These are phyloP conservation scores for Drechslerella dactyloides DNA, from an alignment of 2,329 filamentous ascomycete genomes.

Conservation along the genomic window DNA sequence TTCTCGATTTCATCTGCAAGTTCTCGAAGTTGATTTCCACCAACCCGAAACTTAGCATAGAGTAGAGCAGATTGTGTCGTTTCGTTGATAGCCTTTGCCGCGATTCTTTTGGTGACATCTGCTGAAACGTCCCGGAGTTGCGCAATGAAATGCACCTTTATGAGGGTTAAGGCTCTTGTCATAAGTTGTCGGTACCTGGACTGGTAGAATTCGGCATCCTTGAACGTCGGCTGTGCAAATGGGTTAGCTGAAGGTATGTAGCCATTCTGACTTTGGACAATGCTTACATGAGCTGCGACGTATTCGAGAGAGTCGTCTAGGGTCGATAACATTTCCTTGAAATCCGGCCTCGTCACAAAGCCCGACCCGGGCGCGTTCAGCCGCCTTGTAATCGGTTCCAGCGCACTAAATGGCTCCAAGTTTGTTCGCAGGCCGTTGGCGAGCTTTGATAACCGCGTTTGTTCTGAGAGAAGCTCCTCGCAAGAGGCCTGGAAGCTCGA, in stretches of 20 bases:
- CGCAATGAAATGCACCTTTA: constrained; percentile 70
- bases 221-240: constrained; percentile 50
- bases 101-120: constrained; percentile 66
- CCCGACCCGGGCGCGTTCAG: constrained; percentile 91
- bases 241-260: neutral
- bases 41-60: constrained; percentile 74
- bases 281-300: constrained; percentile 80
- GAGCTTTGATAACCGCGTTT: constrained; percentile 76
- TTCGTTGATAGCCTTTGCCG: constrained; percentile 71
- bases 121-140: constrained; percentile 68
- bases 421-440: constrained; percentile 86
- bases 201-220: constrained; percentile 60
- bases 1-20: constrained; percentile 73
- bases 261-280: constrained; percentile 25
- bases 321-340: constrained; percentile 84
- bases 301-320: constrained; percentile 91
- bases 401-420: constrained; percentile 90
- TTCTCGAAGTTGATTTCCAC: constrained; percentile 69
- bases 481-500: constrained; percentile 92
- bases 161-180: constrained; percentile 70
- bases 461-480: constrained; percentile 82
- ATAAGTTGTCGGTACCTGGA: constrained; percentile 54
- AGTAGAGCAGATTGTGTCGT: constrained; percentile 74
- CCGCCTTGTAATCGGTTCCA: constrained; percentile 86
- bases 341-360: constrained; percentile 82